Base-by-base conservation (phyloP, 768 basidiomycete species). In the Trametes elegans region DNA sequence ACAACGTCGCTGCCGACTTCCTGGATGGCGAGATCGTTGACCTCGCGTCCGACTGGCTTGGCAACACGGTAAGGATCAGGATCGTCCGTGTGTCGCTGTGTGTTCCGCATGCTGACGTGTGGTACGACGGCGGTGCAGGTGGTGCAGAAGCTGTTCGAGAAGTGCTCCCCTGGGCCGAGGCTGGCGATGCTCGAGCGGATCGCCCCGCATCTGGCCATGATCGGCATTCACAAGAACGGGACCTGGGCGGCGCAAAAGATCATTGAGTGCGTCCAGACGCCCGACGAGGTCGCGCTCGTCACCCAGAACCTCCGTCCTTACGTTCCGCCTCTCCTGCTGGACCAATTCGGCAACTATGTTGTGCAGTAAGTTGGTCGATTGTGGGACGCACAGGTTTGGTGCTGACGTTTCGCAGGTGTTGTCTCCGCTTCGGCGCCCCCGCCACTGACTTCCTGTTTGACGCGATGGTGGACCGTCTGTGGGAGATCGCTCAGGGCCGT, bases 181-280 rank as follows among this genome's bases (percentile, higher is more conserved):
- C 81, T 92, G 59, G 85, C 87, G 14, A 95, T 99, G 90, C 76
- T 99, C 50, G 95, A 98, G 64, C 86, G 95, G 44, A 88, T 98
- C 58, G 82, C 85, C 3, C 97, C 97, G 43, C 90, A 96, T 68
- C 76, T 99, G 35, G 96, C 96, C 21, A 91, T 92, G 84, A 97
- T 98, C 60, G 97, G 97, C 24, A 94, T 96, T 52, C 97, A 99
- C 78, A 98, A 98, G 78, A 98, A 99, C 62, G 97, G 97, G 26
- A 99, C 97, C 0, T 98, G 97, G 97, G 96, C 96, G 3, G 95
- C 95, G 3, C 97, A 99, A 73, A 98, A 98, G 79, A 93, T 97
- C 67, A 98, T 98, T 55, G 94, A 98, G 73, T 96, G 93, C 58
- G 90, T 94, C 39, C 82, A 86, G 53, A 86, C 80, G 28, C 85